phyloP scores from a whole-genome alignment of 306 rosid genomes.

The Quercus ilex region DNA sequence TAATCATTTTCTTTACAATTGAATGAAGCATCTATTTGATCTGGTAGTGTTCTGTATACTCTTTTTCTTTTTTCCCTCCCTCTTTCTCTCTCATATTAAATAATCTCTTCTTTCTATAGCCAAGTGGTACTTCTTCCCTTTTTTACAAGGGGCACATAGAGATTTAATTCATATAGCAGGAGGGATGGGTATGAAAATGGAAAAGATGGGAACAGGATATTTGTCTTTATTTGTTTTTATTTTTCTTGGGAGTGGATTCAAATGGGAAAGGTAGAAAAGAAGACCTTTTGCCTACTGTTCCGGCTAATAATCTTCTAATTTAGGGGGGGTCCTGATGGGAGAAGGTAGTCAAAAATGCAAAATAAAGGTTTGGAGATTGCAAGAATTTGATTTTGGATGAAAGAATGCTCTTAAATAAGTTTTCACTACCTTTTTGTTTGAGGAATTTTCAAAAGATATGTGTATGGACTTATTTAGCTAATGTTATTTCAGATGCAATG shows the following conservation, averaged over 20 bases:
- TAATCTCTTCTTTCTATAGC: not conserved
- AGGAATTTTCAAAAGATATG: slow-evolving; percentile 12
- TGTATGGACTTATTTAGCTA: slow-evolving; percentile 14
- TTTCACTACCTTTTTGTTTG: slow-evolving; percentile 7
- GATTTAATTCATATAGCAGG: not conserved
- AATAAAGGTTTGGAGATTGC: not conserved
- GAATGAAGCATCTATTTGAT: not conserved
- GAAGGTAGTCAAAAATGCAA: not conserved
- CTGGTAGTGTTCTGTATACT: not conserved
- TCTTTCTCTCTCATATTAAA: not conserved
- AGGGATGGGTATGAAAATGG: not conserved
- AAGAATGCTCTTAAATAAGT: not conserved
- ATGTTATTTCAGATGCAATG: slow-evolving; percentile 71
- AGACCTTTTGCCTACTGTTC: not conserved
- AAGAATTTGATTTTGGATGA: slow-evolving; percentile 8
- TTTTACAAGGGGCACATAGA: not conserved
- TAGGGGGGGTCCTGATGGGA: not conserved
- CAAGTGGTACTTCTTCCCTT: not conserved
- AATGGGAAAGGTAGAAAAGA: not conserved
- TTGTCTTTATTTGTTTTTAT: not conserved
- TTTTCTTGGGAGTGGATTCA: not conserved
- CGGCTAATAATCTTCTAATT: not conserved
- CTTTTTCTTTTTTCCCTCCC: not conserved
- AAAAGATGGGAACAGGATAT: not conserved
- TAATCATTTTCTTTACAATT: not conserved